phyloP scores from a whole-genome alignment of 305 asterid genomes.

The Withania somnifera region DNA sequence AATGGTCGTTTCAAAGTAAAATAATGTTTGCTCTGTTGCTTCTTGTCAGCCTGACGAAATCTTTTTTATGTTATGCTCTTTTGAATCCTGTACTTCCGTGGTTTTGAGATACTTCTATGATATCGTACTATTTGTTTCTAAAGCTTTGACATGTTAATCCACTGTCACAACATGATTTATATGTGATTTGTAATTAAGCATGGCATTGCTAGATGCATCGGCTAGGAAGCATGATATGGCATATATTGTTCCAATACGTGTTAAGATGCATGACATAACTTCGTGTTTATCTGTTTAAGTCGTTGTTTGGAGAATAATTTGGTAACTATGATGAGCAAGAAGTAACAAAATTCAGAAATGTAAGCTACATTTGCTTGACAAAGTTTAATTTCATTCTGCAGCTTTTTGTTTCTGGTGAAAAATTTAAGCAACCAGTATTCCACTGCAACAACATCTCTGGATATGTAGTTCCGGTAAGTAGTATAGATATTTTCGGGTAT shows the following conservation, averaged over 20 bases:
- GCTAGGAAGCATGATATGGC: not conserved
- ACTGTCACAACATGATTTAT: not conserved
- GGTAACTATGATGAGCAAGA: not conserved
- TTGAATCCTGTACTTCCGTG: not conserved
- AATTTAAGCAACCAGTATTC: conserved; percentile 90
- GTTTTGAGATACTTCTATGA: not conserved
- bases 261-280: not conserved
- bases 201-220: not conserved
- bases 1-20: not conserved
- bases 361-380: not conserved
- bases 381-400: conserved; percentile 21
- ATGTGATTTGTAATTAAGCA: not conserved
- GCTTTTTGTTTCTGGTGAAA: conserved; percentile 75
- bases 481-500: not conserved
- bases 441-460: conserved; percentile 91
- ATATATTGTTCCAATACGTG: not conserved
- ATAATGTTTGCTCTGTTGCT: not conserved
- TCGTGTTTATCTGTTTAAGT: not conserved
- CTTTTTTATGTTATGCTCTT: not conserved
- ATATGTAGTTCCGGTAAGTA: conserved; percentile 76
- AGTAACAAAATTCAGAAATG: not conserved
- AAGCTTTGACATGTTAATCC: not conserved
- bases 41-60: not conserved
- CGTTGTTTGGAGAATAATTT: not conserved
- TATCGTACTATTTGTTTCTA: not conserved